These are phyloP conservation scores for Neopestalotiopsis clavispora DNA, from an alignment of 2,329 filamentous ascomycete genomes.

Conservation along the genomic window DNA sequence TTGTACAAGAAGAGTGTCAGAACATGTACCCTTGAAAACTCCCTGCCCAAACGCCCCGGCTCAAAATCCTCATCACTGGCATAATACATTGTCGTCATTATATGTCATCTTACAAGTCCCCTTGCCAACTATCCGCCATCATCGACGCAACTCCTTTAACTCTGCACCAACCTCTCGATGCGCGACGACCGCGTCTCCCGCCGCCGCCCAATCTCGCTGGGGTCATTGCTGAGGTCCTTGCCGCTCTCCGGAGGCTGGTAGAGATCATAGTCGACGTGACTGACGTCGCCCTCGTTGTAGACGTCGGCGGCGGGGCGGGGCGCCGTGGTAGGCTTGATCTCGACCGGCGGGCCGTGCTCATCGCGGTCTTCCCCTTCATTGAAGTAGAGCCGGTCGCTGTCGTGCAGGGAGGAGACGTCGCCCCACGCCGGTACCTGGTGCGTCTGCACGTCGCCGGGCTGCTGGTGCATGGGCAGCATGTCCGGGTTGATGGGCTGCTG, in stretches of 20 bases:
- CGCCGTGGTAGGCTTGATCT: slow-evolving; percentile 11
- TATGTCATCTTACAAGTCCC: not conserved
- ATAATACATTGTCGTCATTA: not conserved
- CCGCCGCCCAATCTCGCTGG: slow-evolving; percentile 1
- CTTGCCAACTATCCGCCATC: not conserved
- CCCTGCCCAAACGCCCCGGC: not conserved
- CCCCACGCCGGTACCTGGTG: slow-evolving; percentile 2
- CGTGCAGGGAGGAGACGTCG: slow-evolving; percentile 9
- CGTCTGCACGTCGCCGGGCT: slow-evolving; percentile 11
- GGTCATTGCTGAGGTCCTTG: slow-evolving; percentile 5
- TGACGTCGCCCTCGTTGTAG: slow-evolving; percentile 4
- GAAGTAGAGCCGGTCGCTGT: slow-evolving; percentile 10
- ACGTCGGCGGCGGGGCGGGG: not conserved
- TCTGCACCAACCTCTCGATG: slow-evolving; percentile 10
- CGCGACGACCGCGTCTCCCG: not conserved
- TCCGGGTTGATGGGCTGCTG: slow-evolving; percentile 2
- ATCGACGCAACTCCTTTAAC: not conserved
- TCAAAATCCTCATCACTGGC: not conserved
- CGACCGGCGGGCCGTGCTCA: slow-evolving; percentile 4
- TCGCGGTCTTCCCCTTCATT: slow-evolving; percentile 5
- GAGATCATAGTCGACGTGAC: slow-evolving; percentile 6
- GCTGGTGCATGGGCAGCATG: slow-evolving; percentile 7
- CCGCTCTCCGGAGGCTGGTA: not conserved
- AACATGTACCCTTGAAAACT: not conserved
- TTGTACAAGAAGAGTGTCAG: not conserved